These are phyloP conservation scores for Grosmannia serpens DNA, from an alignment of 2,329 filamentous ascomycete genomes.

Conservation along the genomic window DNA sequence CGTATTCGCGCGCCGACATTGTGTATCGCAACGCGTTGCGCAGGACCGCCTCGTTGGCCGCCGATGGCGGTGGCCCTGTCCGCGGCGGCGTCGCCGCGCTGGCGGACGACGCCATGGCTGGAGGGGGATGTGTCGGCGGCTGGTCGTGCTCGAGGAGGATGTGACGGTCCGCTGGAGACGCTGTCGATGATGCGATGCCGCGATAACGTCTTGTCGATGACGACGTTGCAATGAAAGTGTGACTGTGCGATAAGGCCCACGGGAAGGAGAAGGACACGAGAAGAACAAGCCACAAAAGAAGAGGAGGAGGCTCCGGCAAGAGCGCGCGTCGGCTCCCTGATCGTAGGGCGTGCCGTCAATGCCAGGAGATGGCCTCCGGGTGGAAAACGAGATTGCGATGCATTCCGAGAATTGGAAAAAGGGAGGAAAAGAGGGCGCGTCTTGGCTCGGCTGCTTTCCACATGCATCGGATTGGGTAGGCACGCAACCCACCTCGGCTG, in stretches of 20 bases:
- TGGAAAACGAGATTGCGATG: background rate
- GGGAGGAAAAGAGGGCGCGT: background rate
- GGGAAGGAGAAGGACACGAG: background rate
- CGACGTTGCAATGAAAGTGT: background rate
- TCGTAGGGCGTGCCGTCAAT: background rate
- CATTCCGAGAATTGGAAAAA: background rate
- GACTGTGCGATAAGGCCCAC: background rate
- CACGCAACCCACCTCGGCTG: background rate
- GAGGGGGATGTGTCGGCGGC: background rate
- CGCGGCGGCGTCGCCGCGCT: background rate
- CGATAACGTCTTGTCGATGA: background rate
- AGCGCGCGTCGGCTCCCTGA: background rate
- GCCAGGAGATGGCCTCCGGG: background rate
- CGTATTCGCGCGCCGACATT: constrained; percentile 75
- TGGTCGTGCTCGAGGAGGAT: too few relatives aligned
- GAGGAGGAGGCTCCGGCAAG: background rate
- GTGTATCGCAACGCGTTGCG: constrained; percentile 82
- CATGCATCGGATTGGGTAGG: background rate
- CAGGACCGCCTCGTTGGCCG: constrained; percentile 54
- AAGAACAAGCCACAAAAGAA: background rate
- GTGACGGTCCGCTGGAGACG: background rate
- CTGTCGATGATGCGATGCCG: background rate
- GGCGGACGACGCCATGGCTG: background rate
- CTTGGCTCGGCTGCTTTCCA: background rate
- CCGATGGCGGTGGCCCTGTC: constrained; percentile 2